These are phyloP conservation scores for Withania somnifera DNA, from an alignment of 305 asterid species.

Conservation along the genomic window DNA sequence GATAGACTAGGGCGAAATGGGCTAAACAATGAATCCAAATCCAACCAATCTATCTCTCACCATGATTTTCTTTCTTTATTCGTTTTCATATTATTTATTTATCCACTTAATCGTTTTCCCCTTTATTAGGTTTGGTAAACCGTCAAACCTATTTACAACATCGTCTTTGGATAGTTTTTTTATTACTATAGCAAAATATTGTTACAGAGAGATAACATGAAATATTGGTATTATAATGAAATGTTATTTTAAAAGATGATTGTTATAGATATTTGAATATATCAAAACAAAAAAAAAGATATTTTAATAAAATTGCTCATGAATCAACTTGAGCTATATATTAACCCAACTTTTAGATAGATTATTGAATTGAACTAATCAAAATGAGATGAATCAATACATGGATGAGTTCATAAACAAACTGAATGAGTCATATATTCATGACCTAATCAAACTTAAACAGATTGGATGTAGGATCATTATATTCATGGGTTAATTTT, in stretches of 20 bases:
- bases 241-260: neutral
- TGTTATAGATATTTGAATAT: neutral
- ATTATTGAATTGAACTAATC: rapidly evolving
- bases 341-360: neutral
- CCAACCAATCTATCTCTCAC: neutral
- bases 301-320: neutral
- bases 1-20: neutral
- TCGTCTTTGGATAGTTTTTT: neutral
- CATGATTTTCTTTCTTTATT: neutral
- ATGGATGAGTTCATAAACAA: neutral
- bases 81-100: neutral
- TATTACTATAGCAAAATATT: neutral
- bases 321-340: neutral
- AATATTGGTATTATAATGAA: neutral
- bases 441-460: neutral
- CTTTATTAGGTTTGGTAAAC: too few relatives aligned
- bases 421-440: neutral
- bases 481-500: neutral
- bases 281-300: neutral
- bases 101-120: neutral
- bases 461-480: rapidly evolving
- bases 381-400: neutral
- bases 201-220: neutral
- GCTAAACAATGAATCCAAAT: neutral
- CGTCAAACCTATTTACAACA: neutral